These are phyloP conservation scores for Poronia punctata DNA, from an alignment of 495 filamentous ascomycete genomes.

Conservation along the genomic window DNA sequence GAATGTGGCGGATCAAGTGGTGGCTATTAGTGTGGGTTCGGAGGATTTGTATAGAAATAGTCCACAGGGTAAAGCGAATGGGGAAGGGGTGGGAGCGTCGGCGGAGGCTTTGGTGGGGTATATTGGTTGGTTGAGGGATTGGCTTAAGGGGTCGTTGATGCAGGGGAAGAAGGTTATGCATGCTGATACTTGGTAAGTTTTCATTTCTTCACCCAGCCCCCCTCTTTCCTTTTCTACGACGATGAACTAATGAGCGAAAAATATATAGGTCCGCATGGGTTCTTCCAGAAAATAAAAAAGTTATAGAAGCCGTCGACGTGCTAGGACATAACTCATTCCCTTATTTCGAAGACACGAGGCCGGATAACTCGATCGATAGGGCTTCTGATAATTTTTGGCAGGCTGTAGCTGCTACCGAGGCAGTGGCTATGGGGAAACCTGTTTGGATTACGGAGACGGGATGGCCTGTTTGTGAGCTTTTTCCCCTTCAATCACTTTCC, in stretches of 20 bases:
- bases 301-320: slow-evolving; percentile 58
- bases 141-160: slow-evolving; percentile 48
- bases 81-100: slow-evolving; percentile 41
- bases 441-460: slow-evolving; percentile 80
- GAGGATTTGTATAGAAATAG: slow-evolving; percentile 74
- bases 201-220: neutral
- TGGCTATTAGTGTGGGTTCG: slow-evolving; percentile 72
- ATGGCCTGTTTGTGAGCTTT: slow-evolving; percentile 59
- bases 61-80: slow-evolving; percentile 33
- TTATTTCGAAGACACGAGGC: slow-evolving; percentile 59
- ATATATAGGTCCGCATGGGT: slow-evolving; percentile 74
- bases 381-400: slow-evolving; percentile 52
- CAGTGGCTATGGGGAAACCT: slow-evolving; percentile 52
- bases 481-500: neutral
- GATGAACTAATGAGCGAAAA: too few species aligned
- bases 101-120: slow-evolving; percentile 49
- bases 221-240: neutral
- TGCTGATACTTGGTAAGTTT: slow-evolving; percentile 65
- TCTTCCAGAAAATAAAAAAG: slow-evolving; percentile 56
- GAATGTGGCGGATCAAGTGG: slow-evolving; percentile 48
- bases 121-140: slow-evolving; percentile 50
- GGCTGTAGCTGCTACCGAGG: slow-evolving; percentile 47
- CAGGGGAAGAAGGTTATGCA: slow-evolving; percentile 56
- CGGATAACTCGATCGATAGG: slow-evolving; percentile 53
- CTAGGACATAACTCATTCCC: slow-evolving; percentile 62